Evolutionary conservation across 2,329 filamentous ascomycete species (phyloP).

Genomic region (Verruconis gallopava): DNA sequence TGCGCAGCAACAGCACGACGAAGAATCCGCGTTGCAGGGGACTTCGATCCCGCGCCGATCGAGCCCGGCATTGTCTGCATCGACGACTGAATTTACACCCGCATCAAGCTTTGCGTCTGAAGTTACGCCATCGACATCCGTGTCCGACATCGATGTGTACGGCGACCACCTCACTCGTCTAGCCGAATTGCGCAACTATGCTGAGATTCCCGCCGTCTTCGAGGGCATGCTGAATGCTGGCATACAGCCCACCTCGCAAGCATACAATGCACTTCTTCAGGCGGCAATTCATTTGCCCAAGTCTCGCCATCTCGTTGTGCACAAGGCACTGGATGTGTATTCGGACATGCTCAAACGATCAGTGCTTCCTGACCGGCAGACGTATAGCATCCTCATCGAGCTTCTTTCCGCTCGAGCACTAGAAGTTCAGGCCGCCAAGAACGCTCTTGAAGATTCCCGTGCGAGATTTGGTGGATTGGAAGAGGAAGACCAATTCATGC

Average conservation of each 20-base stretch:
- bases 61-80: slow-evolving; percentile 11
- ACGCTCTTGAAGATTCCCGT: slow-evolving; percentile 67
- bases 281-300: slow-evolving; percentile 73
- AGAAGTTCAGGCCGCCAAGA: slow-evolving; percentile 62
- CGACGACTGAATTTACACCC: slow-evolving; percentile 2
- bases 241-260: slow-evolving; percentile 63
- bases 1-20: slow-evolving; percentile 30
- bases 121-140: slow-evolving; percentile 42
- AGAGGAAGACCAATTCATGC: slow-evolving; percentile 72
- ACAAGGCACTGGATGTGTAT: slow-evolving; percentile 89
- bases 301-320: slow-evolving; percentile 70
- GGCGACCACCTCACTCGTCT: slow-evolving; percentile 69
- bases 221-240: slow-evolving; percentile 78
- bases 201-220: slow-evolving; percentile 81
- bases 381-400: slow-evolving; percentile 77
- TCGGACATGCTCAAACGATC: slow-evolving; percentile 87
- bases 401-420: slow-evolving; percentile 70
- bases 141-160: slow-evolving; percentile 54
- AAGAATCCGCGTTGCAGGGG: slow-evolving; percentile 21
- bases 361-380: slow-evolving; percentile 68
- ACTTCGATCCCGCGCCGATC: slow-evolving; percentile 20
- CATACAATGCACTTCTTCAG: slow-evolving; percentile 84
- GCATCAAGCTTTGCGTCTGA: slow-evolving; percentile 6
- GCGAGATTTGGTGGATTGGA: slow-evolving; percentile 75
- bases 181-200: slow-evolving; percentile 58